Evolutionary conservation across 2,329 filamentous ascomycete species (phyloP).

Genomic region (Hypoxylon sp.): DNA sequence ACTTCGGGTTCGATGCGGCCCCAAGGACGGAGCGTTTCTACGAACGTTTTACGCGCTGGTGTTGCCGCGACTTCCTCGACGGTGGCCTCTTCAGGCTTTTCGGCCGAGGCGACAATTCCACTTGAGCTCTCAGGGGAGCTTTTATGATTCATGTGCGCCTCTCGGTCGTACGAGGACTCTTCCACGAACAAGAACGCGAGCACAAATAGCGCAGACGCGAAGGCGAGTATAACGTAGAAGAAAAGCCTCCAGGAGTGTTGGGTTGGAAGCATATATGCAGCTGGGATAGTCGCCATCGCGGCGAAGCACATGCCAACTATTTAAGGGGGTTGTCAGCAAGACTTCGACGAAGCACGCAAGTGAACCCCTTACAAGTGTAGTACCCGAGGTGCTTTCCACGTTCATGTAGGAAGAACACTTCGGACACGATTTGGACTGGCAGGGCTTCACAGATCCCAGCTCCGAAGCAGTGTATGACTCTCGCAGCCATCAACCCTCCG

Average conservation of each 20-base stretch:
- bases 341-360: neutral
- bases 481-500: conserved; percentile 49
- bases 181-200: conserved; percentile 61
- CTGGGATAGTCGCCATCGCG: conserved; percentile 63
- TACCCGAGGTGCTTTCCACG: conserved; percentile 64
- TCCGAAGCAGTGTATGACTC: conserved; percentile 51
- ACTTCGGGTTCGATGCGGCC: conserved; percentile 49
- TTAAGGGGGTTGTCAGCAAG: conserved; percentile 4
- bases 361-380: conserved; percentile 56
- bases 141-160: conserved; percentile 26
- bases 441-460: conserved; percentile 55
- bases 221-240: conserved; percentile 68
- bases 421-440: conserved; percentile 56
- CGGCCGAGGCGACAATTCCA: conserved; percentile 21
- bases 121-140: conserved; percentile 13
- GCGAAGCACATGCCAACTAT: conserved; percentile 63
- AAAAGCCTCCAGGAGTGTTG: conserved; percentile 67
- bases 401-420: conserved; percentile 57
- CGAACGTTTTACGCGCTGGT: conserved; percentile 50
- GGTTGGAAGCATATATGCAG: conserved; percentile 67
- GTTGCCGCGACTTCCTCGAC: conserved; percentile 33
- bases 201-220: conserved; percentile 54
- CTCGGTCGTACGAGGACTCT: conserved; percentile 56
- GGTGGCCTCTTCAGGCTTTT: conserved; percentile 37
- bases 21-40: conserved; percentile 50